Base-by-base conservation (phyloP, 2,329 filamentous ascomycete genomes). In the Ophiostoma ulmi region DNA sequence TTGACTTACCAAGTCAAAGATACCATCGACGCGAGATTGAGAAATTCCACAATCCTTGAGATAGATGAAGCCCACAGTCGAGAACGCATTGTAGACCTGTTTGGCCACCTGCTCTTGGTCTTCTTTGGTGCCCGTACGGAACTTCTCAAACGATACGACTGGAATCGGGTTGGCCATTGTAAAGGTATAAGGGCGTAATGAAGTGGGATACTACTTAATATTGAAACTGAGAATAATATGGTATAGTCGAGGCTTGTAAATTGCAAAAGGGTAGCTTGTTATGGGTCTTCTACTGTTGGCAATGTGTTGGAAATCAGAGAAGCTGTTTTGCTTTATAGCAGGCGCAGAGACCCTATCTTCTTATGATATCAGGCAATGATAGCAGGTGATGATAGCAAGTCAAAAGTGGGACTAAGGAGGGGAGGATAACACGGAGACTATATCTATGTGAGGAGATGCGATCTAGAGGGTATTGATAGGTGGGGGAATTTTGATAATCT, bases 41-140 rank as follows among this genome's bases (percentile, higher is more conserved):
- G 68, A 48, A 35, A 69, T 69, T 17, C 68, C 68, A 6, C 35
- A 41, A 39, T 69, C 58, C 39, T 69, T 69, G 13, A 69, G 58
- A n/a, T 69, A 69, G 38, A 69, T 41, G 55, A 61, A 69, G 38
- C 68, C 68, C 4, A 69, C 36, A 5, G 35, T 69, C 38, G 36
- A 52, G 13, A 69, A 69, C 7, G 68, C 68, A 52, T 52, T 20
- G 38, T 69, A 69, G 22, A 69, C 22, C 26, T 69, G 36, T 26
- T 69, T 64, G 39, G 68, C 68, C 55, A 69, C 68, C 13, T 39
- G 13, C 58, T 69, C 20, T 41, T 31, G n/a, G 6, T 69, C 68
- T 26, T 58, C n/a, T 41, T 61, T 61, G 39, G 22, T 35, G 8
- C 68, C 68, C 13, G 39, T 39, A 17, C 61, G 61, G 41, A 69